Evolutionary conservation across 371 early-diverging fungal species (phyloP).

Genomic region (Paraphysoderma sedebokerense): DNA sequence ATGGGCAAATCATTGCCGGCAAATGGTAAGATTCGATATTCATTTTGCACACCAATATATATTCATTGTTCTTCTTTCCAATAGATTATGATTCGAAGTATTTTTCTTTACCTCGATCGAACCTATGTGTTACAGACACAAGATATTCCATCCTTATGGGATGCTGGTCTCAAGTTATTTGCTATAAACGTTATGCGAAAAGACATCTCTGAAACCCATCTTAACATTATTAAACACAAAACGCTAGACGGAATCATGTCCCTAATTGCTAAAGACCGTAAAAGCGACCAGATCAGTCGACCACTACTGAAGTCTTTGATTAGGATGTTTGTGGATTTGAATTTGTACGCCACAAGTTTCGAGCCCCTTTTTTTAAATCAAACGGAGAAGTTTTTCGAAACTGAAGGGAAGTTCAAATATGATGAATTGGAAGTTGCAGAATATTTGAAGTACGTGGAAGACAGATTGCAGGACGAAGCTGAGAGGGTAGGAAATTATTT

Average conservation of each 20-base stretch:
- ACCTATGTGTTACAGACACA: conserved; percentile 61
- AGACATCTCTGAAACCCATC: neutral
- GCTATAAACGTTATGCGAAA: conserved; percentile 26
- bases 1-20: conserved; percentile 48
- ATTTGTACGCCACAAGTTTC: conserved; percentile 45
- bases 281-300: conserved; percentile 32
- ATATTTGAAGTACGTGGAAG: conserved; percentile 41
- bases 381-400: conserved; percentile 45
- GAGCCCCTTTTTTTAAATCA: conserved; percentile 40
- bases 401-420: conserved; percentile 36
- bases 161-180: conserved; percentile 61
- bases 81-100: conserved; percentile 50
- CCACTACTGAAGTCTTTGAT: conserved; percentile 39
- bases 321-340: conserved; percentile 62
- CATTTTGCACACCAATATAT: neutral
- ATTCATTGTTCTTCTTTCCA: neutral
- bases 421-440: conserved; percentile 22
- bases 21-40: conserved; percentile 23
- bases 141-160: conserved; percentile 52
- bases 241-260: conserved; percentile 28
- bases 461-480: conserved; percentile 32
- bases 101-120: conserved; percentile 83
- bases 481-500: conserved; percentile 21
- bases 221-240: conserved; percentile 26
- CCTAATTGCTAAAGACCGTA: conserved; percentile 40